phyloP scores from a whole-genome alignment of 768 basidiomycete species.

The Artomyces pyxidatus region DNA sequence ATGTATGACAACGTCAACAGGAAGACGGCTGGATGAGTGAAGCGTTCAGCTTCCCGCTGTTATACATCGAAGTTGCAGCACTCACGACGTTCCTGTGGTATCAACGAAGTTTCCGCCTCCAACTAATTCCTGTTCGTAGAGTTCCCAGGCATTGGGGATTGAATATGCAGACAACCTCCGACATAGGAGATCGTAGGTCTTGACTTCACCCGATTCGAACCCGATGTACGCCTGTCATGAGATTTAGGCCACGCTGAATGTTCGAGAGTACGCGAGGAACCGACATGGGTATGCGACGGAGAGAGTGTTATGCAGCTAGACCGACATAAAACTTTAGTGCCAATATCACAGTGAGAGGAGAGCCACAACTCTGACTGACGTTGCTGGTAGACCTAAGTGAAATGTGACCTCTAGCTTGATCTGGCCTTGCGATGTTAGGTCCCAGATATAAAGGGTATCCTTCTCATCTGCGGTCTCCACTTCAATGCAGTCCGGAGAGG shows the following conservation, averaged over 20 bases:
- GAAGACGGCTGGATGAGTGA: constrained; percentile 23
- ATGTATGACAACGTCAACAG: constrained; percentile 57
- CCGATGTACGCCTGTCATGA: constrained; percentile 39
- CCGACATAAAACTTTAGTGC: background rate
- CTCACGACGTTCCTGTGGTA: constrained; percentile 29
- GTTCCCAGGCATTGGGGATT: constrained; percentile 69
- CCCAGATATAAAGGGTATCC: constrained; percentile 53
- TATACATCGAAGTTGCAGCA: background rate
- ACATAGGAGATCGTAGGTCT: constrained; percentile 71
- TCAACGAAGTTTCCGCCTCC: constrained; percentile 32
- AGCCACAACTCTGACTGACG: constrained; percentile 25
- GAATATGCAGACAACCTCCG: constrained; percentile 56
- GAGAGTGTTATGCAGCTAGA: constrained; percentile 48
- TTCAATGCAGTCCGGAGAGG: background rate
- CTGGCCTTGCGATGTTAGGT: constrained; percentile 41
- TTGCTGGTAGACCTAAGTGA: constrained; percentile 37
- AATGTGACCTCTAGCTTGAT: constrained; percentile 45
- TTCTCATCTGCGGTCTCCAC: constrained; percentile 34
- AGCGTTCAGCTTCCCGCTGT: constrained; percentile 2
- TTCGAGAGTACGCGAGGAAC: constrained; percentile 17
- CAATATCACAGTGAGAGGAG: constrained; percentile 1
- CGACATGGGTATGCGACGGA: constrained; percentile 66
- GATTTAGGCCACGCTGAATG: no score
- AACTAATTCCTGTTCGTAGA: constrained; percentile 53
- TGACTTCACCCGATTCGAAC: constrained; percentile 49